Evolutionary conservation across 2,329 filamentous ascomycete species (phyloP), one percentile per base, ranked within the genome.

Genomic region (Laburnicola sp.): DNA sequence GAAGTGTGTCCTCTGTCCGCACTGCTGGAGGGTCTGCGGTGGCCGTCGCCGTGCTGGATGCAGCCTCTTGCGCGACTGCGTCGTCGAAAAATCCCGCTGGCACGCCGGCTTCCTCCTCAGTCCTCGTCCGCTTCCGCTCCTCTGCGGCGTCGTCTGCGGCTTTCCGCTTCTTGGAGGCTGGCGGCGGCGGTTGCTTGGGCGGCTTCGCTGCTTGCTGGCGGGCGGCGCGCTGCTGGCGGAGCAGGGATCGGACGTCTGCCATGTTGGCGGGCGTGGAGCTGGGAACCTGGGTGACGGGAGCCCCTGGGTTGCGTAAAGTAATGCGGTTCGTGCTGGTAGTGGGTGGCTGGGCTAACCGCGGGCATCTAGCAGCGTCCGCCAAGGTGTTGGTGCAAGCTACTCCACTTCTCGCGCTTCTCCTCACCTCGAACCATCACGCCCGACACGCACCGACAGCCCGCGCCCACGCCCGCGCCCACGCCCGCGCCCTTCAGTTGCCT

Each of bases 221-320:
- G 38, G 69, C 65, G 47, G 71, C 71, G 16, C 71, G 68, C 55
- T 74, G 68, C 58, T 73, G 68, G 48, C 71, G 70, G 36, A 74
- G 66, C 50, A 74, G 40, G 9, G 71, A 62, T 39, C 71, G 70
- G 28, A 70, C 71, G 60, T 74, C 71, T 7, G 71, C 71, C 71
- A 74, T 74, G 50, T 10, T 43, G 46, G 27, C 4, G 37, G 4
- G 10, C 4, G 32, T 30, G n/a, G 31, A 10, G 6, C 7, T 26
- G 5, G 21, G 7, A 21, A 35, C 30, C 6, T 10, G 5, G n/a
- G 9, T 16, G 21, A 4, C 23, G 11, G 38, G 28, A 16, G 21
- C 3, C 9, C 30, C 5, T n/a, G 34, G n/a, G 23, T 10, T 22
- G 45, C 5, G 3, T 10, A 23, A 32, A 3, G 9, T n/a, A n/a